phyloP scores from a whole-genome alignment of 2,329 filamentous ascomycete species.

The Botrytis squamosa region DNA sequence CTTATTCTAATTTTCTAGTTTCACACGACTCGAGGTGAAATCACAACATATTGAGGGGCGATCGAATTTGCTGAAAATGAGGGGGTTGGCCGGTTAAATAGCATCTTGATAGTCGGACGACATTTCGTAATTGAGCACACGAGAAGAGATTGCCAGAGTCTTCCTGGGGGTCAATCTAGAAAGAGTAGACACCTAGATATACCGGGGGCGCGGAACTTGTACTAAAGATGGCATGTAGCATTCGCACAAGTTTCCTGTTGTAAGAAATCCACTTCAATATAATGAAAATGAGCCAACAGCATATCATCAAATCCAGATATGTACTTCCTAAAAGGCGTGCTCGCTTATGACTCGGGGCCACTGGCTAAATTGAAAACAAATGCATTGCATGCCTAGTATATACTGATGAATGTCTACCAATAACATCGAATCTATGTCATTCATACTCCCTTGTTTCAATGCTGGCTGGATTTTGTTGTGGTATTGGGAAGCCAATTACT shows the following conservation, averaged over 20 bases:
- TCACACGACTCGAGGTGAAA: conserved; percentile 7
- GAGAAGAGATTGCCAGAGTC: not conserved
- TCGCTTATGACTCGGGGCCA: conserved; percentile 7
- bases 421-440: not conserved
- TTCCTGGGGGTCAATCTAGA: not conserved
- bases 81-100: not conserved
- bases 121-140: not conserved
- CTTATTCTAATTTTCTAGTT: not conserved
- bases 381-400: not conserved
- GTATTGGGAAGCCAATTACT: not conserved
- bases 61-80: not conserved
- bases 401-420: not conserved
- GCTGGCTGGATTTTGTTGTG: not conserved
- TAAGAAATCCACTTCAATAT: not conserved
- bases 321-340: not conserved
- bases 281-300: not conserved
- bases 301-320: not conserved
- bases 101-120: not conserved
- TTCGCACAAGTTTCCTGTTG: not conserved
- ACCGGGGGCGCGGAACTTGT: not conserved
- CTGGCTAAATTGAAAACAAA: not conserved
- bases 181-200: not conserved
- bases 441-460: not conserved
- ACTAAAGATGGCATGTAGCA: not conserved
- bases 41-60: not conserved